Base-by-base conservation (phyloP, 2,329 filamentous ascomycete genomes). In the Calycina herbarum region DNA sequence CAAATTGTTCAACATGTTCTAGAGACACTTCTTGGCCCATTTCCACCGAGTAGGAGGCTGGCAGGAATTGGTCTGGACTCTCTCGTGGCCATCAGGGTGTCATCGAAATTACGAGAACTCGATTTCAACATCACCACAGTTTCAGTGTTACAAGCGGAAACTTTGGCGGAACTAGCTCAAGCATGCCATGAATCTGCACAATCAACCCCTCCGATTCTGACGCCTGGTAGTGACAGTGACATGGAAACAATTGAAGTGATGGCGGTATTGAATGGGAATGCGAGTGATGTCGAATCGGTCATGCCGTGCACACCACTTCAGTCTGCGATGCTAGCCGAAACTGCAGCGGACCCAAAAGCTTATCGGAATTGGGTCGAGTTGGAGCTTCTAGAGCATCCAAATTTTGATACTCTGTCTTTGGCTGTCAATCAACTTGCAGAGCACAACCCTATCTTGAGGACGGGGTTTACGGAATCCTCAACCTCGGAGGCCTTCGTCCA, bases 281-380 rank as follows among this genome's bases (percentile, higher is more conserved):
- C 81, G 10, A 77, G 82, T 40, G 76, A 79, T 29, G 72, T 88
- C n/a, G 74, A 83, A 3, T 70, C 67, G 5, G 76, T 86, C 4
- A 73, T 85, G 20, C 83, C 83, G 4, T 95, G 92, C 75, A 94
- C 89, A 3, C 83, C 88, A 15, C 81, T 95, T 10, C 94, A 97
- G 72, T 79, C 84, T 20, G 88, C 92, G 1, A 96, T 97, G 92
- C 81, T 97, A 17, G 82, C 86, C 0, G 92, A 96, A 78, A 94
- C 92, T 0, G 77, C 82, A 2, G 81, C 79, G 20, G 81, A 88
- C 66, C 69, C 81, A 1, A 78, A 77, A 58, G 82, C 88, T 7
- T 97, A 97, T 74, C 91, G 89, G 78, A 97, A 97, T 71, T 89
- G 88, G 80, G 79, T 95, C 11, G 85, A 90, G 70, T 75, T 96